A percentile compares a stretch with the other conserved stretches of the same genome.
These are phyloP conservation scores for Geum urbanum DNA, from an alignment of 306 rosid species.

Conservation along the genomic window DNA sequence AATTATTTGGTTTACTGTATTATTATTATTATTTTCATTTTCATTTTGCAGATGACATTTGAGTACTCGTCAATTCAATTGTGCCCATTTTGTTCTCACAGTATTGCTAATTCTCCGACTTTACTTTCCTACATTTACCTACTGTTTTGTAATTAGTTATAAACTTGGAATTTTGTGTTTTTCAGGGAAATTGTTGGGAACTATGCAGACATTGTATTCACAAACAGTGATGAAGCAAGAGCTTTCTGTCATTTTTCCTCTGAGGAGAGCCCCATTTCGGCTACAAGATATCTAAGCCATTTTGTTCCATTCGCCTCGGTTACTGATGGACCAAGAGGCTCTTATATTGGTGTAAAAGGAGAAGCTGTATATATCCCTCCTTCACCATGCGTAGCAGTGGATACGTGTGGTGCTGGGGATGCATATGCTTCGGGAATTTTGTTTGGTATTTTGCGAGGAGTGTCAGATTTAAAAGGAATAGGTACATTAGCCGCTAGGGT, in stretches of 20 bases:
- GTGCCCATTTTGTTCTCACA: not conserved
- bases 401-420: slow-evolving; percentile 98
- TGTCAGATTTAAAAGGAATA: slow-evolving; percentile 68
- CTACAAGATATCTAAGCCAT: slow-evolving; percentile 77
- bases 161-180: slow-evolving; percentile 9
- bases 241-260: slow-evolving; percentile 66
- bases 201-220: slow-evolving; percentile 69
- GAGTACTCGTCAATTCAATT: not conserved
- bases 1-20: slow-evolving; percentile 3
- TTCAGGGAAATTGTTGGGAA: slow-evolving; percentile 80
- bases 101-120: not conserved
- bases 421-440: slow-evolving; percentile 87
- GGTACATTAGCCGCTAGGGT: slow-evolving; percentile 75
- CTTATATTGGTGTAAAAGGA: slow-evolving; percentile 82
- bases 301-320: slow-evolving; percentile 83
- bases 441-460: slow-evolving; percentile 62
- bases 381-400: slow-evolving; percentile 74
- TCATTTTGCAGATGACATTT: not conserved
- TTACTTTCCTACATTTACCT: not conserved
- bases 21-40: not conserved
- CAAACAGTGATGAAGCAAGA: slow-evolving; percentile 82
- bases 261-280: slow-evolving; percentile 55
- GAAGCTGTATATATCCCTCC: slow-evolving; percentile 87
- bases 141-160: not conserved
- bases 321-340: slow-evolving; percentile 78